Base-by-base conservation (phyloP, 495 filamentous ascomycete species). In the Barbatosphaeria neglecta region DNA sequence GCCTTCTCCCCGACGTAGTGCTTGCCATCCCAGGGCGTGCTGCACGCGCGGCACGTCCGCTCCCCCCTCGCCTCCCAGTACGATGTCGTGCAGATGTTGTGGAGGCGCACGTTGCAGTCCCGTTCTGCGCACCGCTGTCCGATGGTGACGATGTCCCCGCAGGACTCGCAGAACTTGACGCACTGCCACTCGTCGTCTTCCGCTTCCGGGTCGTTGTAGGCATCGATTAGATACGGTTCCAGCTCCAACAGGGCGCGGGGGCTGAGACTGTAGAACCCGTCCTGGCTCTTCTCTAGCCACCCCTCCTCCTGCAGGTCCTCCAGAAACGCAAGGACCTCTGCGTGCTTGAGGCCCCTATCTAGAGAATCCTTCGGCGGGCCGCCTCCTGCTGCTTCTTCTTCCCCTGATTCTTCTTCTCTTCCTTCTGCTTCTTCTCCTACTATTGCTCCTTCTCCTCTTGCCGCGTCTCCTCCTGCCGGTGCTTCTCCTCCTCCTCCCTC, bases 121-220 rank as follows among this genome's bases (percentile, higher is more conserved):
- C 70, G 64, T 31, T 85, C 75, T 5, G 69, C 61, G 61, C 90
- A 97, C 18, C 90, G 77, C 74, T 90, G 82, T 5, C 90, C 90
- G 50, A 86, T 67, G 7, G 89, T 97, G 47, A 96, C 76, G 46
- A 97, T 84, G 61, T 96, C 89, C 63, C 78, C 86, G 61, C 92
- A 98, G 2, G 84, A 87, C 59, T 81, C 75, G 64, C 92, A 98
- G 48, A 81, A 77, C 76, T 92, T 94, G 59, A 98, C 84, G 49
- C 75, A 75, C 52, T 84, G 72, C 70, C 68, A 75, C 28, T 74
- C 76, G 13, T 70, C 71, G 1, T 69, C 72, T 0, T 73, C 73
- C 1, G 72, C 71, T 20, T 78, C 78, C 3, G 60, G 51, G 50
- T 87, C 82, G 61, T 96, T 96, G 55, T 95, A 98, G 44, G 82